Percentiles rank a stretch among this genome's conserved stretches.
These are phyloP conservation scores for Spizellomyces punctatus DNA, from an alignment of 192 early-diverging fungal genomes.

Conservation along the genomic window DNA sequence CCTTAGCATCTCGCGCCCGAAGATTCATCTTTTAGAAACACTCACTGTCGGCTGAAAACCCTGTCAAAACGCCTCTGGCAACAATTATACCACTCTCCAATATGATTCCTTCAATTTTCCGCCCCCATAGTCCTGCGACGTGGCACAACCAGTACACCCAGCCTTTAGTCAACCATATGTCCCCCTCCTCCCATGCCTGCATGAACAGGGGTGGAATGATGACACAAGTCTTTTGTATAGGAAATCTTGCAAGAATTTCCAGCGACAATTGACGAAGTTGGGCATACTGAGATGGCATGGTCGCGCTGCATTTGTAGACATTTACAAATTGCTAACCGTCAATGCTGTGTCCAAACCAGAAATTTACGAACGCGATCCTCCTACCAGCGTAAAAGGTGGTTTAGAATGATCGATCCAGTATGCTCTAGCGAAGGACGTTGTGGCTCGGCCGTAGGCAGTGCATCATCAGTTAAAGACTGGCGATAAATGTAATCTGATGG, in stretches of 20 bases:
- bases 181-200: not conserved
- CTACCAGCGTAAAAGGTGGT: not conserved
- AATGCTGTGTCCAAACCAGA: not conserved
- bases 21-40: not conserved
- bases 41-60: not conserved
- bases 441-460: too few relatives aligned
- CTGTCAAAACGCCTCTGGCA: not conserved
- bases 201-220: not conserved
- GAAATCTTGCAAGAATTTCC: conserved; percentile 1
- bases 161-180: not conserved
- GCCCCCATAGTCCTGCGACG: not conserved
- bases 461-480: too few relatives aligned
- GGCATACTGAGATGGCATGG: not conserved
- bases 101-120: not conserved
- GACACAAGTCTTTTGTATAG: not conserved
- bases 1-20: not conserved
- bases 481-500: not conserved
- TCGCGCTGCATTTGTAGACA: not conserved
- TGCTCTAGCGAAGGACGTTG: too few relatives aligned
- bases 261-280: conserved; percentile 1
- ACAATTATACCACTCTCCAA: not conserved
- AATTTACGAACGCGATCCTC: not conserved
- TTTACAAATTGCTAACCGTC: not conserved
- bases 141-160: not conserved
- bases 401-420: not conserved